phyloP scores from a whole-genome alignment of 2,329 filamentous ascomycete species.

The Ceratocystis cubensis region DNA sequence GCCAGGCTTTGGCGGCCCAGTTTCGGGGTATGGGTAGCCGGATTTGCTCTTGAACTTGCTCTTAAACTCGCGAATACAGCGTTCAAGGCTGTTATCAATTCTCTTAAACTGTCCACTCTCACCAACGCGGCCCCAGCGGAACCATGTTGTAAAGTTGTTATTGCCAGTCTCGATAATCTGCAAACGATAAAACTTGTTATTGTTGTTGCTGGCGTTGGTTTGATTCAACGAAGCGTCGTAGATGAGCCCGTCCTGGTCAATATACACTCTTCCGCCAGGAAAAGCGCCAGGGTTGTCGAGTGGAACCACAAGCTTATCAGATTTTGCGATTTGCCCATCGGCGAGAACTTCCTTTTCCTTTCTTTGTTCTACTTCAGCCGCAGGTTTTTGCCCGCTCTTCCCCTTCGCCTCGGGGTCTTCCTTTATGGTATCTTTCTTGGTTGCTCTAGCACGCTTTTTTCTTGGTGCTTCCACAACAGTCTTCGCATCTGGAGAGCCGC shows the following conservation, averaged over 20 bases:
- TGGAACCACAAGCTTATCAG: constrained; percentile 36
- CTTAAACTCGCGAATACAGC: constrained; percentile 41
- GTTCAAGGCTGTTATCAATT: constrained; percentile 31
- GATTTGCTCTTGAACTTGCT: constrained; percentile 53
- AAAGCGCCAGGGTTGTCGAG: constrained; percentile 37
- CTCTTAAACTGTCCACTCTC: constrained; percentile 41
- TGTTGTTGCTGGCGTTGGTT: constrained; percentile 57
- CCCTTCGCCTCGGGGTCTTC: constrained; percentile 23
- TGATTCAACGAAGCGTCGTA: constrained; percentile 73
- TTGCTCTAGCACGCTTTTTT: not conserved
- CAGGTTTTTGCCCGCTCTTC: constrained; percentile 24
- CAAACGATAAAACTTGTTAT: constrained; percentile 72
- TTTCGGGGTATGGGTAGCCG: constrained; percentile 43
- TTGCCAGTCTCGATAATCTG: constrained; percentile 38
- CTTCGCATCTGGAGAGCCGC: not conserved
- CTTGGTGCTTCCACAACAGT: not conserved
- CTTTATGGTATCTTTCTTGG: constrained; percentile 9
- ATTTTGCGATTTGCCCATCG: constrained; percentile 37
- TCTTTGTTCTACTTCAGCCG: constrained; percentile 26
- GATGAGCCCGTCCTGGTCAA: constrained; percentile 53
- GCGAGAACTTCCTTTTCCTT: constrained; percentile 29
- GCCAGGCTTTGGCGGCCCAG: constrained; percentile 45
- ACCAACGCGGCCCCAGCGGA: constrained; percentile 68
- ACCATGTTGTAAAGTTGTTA: constrained; percentile 39
- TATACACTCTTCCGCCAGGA: constrained; percentile 43